These are phyloP conservation scores for Spinellus fusiger DNA, from an alignment of 192 early-diverging fungal genomes.

Conservation along the genomic window DNA sequence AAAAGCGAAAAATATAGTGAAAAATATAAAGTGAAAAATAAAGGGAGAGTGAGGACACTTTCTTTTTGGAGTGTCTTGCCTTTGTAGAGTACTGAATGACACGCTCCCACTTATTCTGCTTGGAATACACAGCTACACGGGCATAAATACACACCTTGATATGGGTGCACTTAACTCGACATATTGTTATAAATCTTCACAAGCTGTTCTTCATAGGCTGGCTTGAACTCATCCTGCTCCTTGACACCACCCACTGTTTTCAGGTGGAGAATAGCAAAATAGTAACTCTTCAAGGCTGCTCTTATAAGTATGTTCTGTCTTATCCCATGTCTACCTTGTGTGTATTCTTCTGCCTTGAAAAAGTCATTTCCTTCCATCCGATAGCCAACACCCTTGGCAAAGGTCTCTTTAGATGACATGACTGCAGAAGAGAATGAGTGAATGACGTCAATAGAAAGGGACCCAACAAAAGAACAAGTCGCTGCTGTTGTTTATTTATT, in stretches of 20 bases:
- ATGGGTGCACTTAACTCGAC: no score
- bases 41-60: neutral
- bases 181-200: slow-evolving; percentile 27
- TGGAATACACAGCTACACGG: slow-evolving; percentile 1
- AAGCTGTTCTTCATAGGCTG: slow-evolving; percentile 5
- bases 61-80: neutral
- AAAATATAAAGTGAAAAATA: neutral
- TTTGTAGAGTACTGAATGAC: slow-evolving; percentile 7
- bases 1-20: neutral
- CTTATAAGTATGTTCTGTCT: neutral
- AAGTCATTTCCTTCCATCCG: slow-evolving; percentile 16
- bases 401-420: slow-evolving; percentile 8
- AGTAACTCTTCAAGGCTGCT: slow-evolving; percentile 16
- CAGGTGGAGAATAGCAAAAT: slow-evolving; percentile 18
- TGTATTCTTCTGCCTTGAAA: slow-evolving; percentile 16
- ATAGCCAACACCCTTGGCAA: slow-evolving; percentile 15
- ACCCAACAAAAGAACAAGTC: no score
- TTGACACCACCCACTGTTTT: slow-evolving; percentile 16
- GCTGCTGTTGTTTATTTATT: no score
- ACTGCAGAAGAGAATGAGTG: no score
- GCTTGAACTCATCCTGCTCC: slow-evolving; percentile 10
- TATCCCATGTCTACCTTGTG: slow-evolving; percentile 5
- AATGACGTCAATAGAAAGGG: no score
- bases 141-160: neutral
- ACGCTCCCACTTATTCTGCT: slow-evolving; percentile 14